Conservation (phyloP, 805 yeast species). For the Komagataella populi region DNA sequence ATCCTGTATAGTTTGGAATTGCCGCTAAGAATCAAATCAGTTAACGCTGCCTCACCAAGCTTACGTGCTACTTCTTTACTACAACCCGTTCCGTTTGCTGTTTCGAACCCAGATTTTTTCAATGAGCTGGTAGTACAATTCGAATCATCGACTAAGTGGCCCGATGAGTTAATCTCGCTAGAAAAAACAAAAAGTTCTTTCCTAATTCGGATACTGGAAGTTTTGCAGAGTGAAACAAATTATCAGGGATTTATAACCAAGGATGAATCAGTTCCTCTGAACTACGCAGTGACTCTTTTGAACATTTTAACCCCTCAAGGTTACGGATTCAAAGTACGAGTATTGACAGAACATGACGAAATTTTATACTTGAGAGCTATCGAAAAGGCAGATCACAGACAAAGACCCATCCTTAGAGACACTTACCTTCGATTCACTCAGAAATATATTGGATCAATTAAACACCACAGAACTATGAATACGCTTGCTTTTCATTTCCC, state of each 20-base stretch:
- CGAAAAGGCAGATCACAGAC: slow-evolving; percentile 46
- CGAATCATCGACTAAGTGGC: slow-evolving; percentile 90
- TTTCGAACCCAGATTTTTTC: slow-evolving; percentile 62
- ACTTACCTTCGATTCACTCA: slow-evolving; percentile 53
- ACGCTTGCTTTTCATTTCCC: slow-evolving; percentile 61
- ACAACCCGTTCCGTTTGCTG: slow-evolving; percentile 75
- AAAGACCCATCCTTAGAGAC: slow-evolving; percentile 43
- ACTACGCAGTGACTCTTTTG: slow-evolving; percentile 40
- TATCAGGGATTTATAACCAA: slow-evolving; percentile 49
- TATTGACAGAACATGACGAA: slow-evolving; percentile 78
- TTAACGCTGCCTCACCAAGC: slow-evolving; percentile 62
- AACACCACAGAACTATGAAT: slow-evolving; percentile 72
- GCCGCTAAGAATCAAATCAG: slow-evolving; percentile 61
- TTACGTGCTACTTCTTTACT: slow-evolving; percentile 64
- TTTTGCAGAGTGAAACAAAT: slow-evolving; percentile 32
- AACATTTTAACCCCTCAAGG: slow-evolving; percentile 80
- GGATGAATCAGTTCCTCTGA: slow-evolving; percentile 58
- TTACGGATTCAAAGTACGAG: slow-evolving; percentile 66
- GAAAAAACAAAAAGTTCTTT: slow-evolving; percentile 90
- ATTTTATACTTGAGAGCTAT: slow-evolving; percentile 59
- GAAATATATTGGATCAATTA: slow-evolving; percentile 50
- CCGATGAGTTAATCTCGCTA: slow-evolving; percentile 73
- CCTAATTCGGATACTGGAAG: slow-evolving; percentile 46
- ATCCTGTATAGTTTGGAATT: slow-evolving; percentile 33
- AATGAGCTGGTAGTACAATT: slow-evolving; percentile 76